A percentile compares a stretch with the other conserved stretches of the same genome.
Conservation (phyloP, 73 alveolate genomes). For the Tetrahymena elliotti region DNA sequence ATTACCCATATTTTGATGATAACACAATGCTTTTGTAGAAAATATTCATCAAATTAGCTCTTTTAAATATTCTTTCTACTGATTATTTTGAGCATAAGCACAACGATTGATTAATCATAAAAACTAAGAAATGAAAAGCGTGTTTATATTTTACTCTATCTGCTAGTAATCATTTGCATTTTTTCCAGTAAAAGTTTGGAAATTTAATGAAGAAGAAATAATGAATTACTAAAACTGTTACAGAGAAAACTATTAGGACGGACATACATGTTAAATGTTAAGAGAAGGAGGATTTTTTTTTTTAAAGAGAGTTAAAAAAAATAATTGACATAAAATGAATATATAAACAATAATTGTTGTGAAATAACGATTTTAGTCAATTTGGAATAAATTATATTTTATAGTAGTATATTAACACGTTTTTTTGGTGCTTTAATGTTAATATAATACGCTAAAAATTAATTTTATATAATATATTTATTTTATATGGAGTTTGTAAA, state of each 20-base stretch:
- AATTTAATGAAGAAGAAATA: neutral
- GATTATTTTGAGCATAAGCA: too few species aligned
- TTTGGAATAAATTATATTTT: neutral
- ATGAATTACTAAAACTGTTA: neutral
- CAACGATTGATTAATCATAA: too few species aligned
- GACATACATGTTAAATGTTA: neutral
- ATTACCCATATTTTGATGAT: too few species aligned
- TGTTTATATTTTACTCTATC: neutral
- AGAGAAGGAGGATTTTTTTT: neutral
- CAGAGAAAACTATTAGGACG: neutral
- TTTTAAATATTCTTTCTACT: too few species aligned
- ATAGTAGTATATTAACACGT: neutral
- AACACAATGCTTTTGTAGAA: too few species aligned
- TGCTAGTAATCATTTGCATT: neutral
- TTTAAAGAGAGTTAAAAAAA: neutral
- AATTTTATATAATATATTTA: neutral
- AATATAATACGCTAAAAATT: neutral
- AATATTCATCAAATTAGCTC: too few species aligned
- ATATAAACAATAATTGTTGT: neutral
- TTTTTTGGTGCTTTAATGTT: neutral
- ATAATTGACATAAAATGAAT: neutral
- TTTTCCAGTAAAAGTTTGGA: neutral
- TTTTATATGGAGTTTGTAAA: neutral
- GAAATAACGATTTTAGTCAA: neutral
- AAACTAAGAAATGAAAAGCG: neutral